Percentiles rank a stretch among this genome's conserved stretches.
Evolutionary conservation across 495 filamentous ascomycete genomes (phyloP).

Genomic region (Rostrohypoxylon terebratum): DNA sequence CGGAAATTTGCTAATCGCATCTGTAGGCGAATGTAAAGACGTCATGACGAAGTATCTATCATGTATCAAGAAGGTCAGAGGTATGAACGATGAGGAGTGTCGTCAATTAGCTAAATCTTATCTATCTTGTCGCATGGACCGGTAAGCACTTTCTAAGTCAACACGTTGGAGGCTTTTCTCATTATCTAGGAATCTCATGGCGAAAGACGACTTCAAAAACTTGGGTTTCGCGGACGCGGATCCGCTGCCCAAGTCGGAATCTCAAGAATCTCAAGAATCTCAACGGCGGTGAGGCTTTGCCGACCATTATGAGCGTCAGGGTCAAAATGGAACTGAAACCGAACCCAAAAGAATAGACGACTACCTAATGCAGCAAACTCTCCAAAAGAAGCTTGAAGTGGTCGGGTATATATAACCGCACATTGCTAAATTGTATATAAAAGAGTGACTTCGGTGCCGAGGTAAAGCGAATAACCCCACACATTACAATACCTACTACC

Average conservation of each 20-base stretch:
- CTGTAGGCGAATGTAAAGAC: slow-evolving; percentile 88
- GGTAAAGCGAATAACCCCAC: background rate
- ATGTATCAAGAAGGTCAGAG: slow-evolving; percentile 83
- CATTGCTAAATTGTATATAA: background rate
- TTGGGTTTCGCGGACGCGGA: slow-evolving; percentile 73
- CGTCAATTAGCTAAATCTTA: slow-evolving; percentile 88
- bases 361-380: background rate
- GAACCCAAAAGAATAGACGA: background rate
- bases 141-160: slow-evolving; percentile 63
- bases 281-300: slow-evolving; percentile 18
- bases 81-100: slow-evolving; percentile 87
- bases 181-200: slow-evolving; percentile 85
- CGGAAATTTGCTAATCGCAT: slow-evolving; percentile 10
- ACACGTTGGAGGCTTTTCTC: slow-evolving; percentile 17
- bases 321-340: no score
- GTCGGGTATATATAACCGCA: background rate
- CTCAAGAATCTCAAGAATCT: slow-evolving; percentile 18
- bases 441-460: background rate
- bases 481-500: background rate
- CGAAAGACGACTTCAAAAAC: slow-evolving; percentile 91
- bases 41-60: slow-evolving; percentile 84
- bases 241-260: slow-evolving; percentile 47
- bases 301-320: no score
- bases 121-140: slow-evolving; percentile 91
- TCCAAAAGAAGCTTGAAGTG: background rate